These are phyloP conservation scores for Monosporozyma unispora DNA, from an alignment of 805 yeast genomes.

Conservation along the genomic window DNA sequence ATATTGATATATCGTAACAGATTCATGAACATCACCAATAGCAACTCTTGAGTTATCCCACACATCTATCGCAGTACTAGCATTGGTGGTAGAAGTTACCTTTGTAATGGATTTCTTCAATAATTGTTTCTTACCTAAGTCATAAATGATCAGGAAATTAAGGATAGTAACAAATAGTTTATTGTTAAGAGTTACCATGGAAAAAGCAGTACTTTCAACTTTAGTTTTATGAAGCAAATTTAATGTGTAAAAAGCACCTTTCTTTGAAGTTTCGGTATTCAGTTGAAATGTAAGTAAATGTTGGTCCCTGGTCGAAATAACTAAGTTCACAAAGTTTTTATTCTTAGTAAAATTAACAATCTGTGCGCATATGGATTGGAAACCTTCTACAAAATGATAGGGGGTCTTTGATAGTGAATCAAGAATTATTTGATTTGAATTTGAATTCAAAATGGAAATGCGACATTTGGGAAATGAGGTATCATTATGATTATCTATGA, in stretches of 20 bases:
- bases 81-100: slow-evolving; percentile 35
- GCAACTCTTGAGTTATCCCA: slow-evolving; percentile 52
- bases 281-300: slow-evolving; percentile 15
- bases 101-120: slow-evolving; percentile 51
- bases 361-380: slow-evolving; percentile 9
- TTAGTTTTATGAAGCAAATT: slow-evolving; percentile 52
- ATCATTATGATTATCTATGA: not conserved
- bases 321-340: slow-evolving; percentile 26
- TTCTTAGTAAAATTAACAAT: slow-evolving; percentile 22
- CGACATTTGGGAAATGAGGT: not conserved
- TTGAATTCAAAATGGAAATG: not conserved
- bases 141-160: slow-evolving; percentile 49
- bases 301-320: slow-evolving; percentile 36
- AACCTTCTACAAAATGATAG: not conserved
- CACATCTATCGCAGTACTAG: slow-evolving; percentile 43
- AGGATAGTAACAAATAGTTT: slow-evolving; percentile 52
- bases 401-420: not conserved
- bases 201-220: slow-evolving; percentile 38
- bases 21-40: slow-evolving; percentile 63
- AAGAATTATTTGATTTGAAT: not conserved
- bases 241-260: slow-evolving; percentile 26
- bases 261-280: slow-evolving; percentile 17
- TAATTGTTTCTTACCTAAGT: slow-evolving; percentile 71
- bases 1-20: slow-evolving; percentile 50
- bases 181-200: slow-evolving; percentile 50